Base-by-base conservation (phyloP, 176 grass and related monocot species). In the Dendrocalamus sinicus region DNA sequence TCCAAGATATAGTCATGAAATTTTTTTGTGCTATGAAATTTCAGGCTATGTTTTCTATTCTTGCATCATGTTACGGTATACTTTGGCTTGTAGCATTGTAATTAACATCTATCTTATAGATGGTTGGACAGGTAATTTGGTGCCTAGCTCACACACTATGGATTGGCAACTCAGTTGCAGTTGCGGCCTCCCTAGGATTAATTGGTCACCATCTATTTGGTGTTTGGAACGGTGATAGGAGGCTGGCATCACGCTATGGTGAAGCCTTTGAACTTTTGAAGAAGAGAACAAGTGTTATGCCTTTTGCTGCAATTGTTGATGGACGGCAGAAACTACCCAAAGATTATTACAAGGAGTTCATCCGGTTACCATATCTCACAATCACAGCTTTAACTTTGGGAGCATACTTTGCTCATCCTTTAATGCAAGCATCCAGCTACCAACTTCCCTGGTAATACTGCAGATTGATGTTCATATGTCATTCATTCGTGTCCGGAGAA, bases 101-200 rank as follows among this genome's bases (percentile, higher is more conserved):
- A 67, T 20, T 48, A 52, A 15, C 23, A 68, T 6, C 67, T 84
- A 13, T 86, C 8, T 20, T 86, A 2, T 43, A 96, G 93, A 96
- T 94, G 92, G 91, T 94, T 63, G 96, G 96, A 17, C 96, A 99
- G 78, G 83, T 99, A 71, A 94, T 99, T 73, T 99, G 96, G 96
- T 99, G 96, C 88, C 76, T 99, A 81, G 96, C 84, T 62, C 96
- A 99, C 75, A 96, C 96, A 5, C 59, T 99, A 35, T 96, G 96
- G 96, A 99, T 99, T 62, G 96, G 91, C 79, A 99, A 94, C 44
- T 89, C 96, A 0, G 93, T 99, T 32, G 88, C 88, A 46, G 83
- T 94, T 43, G 92, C 90, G 2, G 92, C 91, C 47, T 99, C 96
- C 0, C 14, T 96, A 39, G 96, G 96, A 47, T 79, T 99, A 52